These are phyloP conservation scores for Claviceps monticola DNA, from an alignment of 2,329 filamentous ascomycete genomes.

Conservation along the genomic window DNA sequence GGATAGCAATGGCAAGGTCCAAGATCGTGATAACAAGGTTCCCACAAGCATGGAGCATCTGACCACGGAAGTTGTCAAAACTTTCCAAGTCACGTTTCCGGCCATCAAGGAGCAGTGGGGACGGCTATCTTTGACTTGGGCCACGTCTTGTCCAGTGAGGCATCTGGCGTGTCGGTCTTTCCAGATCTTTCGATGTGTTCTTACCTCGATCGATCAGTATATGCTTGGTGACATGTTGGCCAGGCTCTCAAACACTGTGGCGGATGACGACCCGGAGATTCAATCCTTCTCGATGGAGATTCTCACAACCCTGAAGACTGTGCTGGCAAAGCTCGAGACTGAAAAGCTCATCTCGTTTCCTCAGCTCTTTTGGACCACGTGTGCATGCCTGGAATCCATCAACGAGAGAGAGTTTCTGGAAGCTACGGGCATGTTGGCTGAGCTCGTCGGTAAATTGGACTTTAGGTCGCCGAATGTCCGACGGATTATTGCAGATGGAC, in stretches of 20 bases:
- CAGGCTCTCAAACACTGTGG: constrained; percentile 88
- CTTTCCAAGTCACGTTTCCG: constrained; percentile 74
- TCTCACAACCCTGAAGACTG: constrained; percentile 78
- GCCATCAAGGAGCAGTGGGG: constrained; percentile 86
- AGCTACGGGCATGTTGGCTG: constrained; percentile 80
- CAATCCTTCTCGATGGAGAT: constrained; percentile 98
- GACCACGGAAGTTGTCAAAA: constrained; percentile 66
- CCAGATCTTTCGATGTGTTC: constrained; percentile 89
- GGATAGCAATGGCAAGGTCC: constrained; percentile 70
- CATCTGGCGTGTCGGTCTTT: constrained; percentile 95
- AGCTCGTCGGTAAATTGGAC: constrained; percentile 72
- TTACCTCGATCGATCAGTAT: constrained; percentile 75
- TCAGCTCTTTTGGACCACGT: constrained; percentile 95
- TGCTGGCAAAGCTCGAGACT: constrained; percentile 72
- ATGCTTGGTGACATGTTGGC: constrained; percentile 98
- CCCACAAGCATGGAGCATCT: constrained; percentile 79
- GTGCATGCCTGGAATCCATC: constrained; percentile 90
- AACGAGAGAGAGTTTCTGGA: constrained; percentile 93
- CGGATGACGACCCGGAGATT: constrained; percentile 86
- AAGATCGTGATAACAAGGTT: constrained; percentile 64
- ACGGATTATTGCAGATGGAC: constrained; percentile 58
- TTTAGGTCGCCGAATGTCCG: constrained; percentile 57
- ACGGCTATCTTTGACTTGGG: constrained; percentile 82
- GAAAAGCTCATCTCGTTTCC: constrained; percentile 78
- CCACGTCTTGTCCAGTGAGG: constrained; percentile 87